Evolutionary conservation across 306 rosid genomes (phyloP), one percentile per base, ranked within the genome.

Genomic region (Dalbergia cochinchinensis): DNA sequence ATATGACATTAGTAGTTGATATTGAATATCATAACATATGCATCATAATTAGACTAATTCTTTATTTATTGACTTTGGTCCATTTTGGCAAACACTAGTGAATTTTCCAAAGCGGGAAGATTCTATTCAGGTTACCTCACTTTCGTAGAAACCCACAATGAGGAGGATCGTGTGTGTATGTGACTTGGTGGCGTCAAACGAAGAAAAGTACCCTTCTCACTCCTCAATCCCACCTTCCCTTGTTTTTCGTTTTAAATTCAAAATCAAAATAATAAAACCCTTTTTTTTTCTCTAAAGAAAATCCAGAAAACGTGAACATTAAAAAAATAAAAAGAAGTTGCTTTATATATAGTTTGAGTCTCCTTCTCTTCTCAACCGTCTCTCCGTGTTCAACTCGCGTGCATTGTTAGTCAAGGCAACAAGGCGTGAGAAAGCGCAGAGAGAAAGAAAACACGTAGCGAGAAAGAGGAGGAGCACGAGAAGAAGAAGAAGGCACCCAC

Each of bases 351-450:
- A 58, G 39, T 54, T 65, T 57, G 11, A 47, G 73, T 83, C 80
- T 76, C 64, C 80, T 66, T 78, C 77, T 69, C 83, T 76, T 85
- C 90, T 83, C 89, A 90, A 89, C 99, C 82, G 92, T 85, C 87
- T 83, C 86, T 88, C 89, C 94, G 92, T 87, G 94, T 91, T 89
- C 83, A 86, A 81, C 92, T 92, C 93, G 94, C 94, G 90, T 87
- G 87, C 88, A 74, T 81, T 85, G 75, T 86, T 86, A 85, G 86
- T 61, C 77, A 14, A 50, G 57, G 57, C 53, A 14, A 78, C 53
- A 14, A 78, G 83, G 73, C 73, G 85, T 51, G 77, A 87, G 82
- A 82, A 78, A 82, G 71, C 22, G 58, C 79, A 72, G 67, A 82
- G 69, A 68, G 80, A 11, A 63, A 73, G 5, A 16, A n/a, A 2